phyloP scores from a whole-genome alignment of 148 eudicot genomes.

The Talinum fruticosum region DNA sequence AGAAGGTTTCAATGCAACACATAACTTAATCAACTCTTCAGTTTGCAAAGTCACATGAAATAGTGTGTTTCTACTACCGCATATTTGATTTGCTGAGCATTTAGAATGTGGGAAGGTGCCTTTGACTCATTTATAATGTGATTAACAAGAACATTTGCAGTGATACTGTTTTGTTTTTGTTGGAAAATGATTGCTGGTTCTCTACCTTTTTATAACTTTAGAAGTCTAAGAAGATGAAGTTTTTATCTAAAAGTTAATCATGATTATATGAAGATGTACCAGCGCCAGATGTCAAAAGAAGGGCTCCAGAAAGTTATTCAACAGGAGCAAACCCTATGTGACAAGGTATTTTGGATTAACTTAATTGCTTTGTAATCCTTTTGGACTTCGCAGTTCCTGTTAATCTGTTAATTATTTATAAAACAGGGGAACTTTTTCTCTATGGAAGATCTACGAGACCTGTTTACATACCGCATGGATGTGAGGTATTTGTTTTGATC shows the following conservation, averaged over 20 bases:
- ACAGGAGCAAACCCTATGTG: conserved; percentile 59
- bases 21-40: conserved; percentile 14
- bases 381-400: conserved; percentile 10
- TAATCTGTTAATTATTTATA: conserved; percentile 7
- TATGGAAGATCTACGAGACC: conserved; percentile 83
- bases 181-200: conserved; percentile 8
- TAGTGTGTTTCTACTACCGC: not conserved
- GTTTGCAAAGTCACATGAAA: not conserved
- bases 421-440: conserved; percentile 82
- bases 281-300: conserved; percentile 99
- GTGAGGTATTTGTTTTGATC: conserved; percentile 43
- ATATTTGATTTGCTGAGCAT: not conserved
- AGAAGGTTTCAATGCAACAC: conserved; percentile 55
- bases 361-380: conserved; percentile 15
- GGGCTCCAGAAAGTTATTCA: conserved; percentile 97
- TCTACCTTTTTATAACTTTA: not conserved
- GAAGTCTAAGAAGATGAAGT: not conserved
- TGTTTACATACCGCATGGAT: conserved; percentile 68
- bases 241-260: not conserved
- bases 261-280: conserved; percentile 69
- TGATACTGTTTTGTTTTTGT: not conserved
- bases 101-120: not conserved
- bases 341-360: conserved; percentile 30
- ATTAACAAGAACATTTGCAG: not conserved
- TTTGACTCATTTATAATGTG: not conserved